Evolutionary conservation across 129 eudicot species (phyloP).

Genomic region (Arctium lappa): DNA sequence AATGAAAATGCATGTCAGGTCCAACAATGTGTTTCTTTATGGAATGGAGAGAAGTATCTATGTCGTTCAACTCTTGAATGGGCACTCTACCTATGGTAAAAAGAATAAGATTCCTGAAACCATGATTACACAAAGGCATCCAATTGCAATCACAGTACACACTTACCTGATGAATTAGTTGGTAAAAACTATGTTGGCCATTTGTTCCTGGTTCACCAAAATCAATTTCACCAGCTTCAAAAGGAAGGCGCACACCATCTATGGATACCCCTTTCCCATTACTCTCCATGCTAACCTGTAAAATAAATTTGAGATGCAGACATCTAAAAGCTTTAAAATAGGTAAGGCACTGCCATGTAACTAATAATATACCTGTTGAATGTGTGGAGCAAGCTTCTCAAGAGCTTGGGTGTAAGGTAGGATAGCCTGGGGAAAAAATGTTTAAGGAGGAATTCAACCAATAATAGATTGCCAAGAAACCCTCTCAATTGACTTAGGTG

Average conservation of each 20-base stretch:
- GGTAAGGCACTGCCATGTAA: background rate
- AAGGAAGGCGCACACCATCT: slow-evolving; percentile 90
- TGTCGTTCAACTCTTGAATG: background rate
- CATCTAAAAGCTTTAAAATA: background rate
- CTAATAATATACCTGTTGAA: slow-evolving; percentile 73
- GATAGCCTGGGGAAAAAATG: slow-evolving; percentile 64
- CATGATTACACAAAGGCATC: background rate
- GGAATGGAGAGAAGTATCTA: no score
- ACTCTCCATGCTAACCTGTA: slow-evolving; percentile 99
- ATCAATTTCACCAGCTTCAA: slow-evolving; percentile 95
- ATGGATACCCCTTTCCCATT: slow-evolving; percentile 98
- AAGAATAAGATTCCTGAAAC: no score
- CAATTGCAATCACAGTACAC: slow-evolving; percentile 1
- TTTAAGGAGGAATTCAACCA: slow-evolving; percentile 11
- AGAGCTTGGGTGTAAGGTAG: slow-evolving; percentile 94
- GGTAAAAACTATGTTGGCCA: slow-evolving; percentile 99
- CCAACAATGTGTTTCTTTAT: background rate
- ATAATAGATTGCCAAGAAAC: background rate
- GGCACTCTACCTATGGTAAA: background rate
- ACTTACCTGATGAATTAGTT: slow-evolving; percentile 93
- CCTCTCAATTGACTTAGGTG: background rate
- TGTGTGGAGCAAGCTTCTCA: slow-evolving; percentile 94
- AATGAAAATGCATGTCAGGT: background rate
- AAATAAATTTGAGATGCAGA: slow-evolving; percentile 3
- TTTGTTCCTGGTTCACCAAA: slow-evolving; percentile 99